Evolutionary conservation across 306 rosid species (phyloP).

Genomic region (Ormosia semicastrata): DNA sequence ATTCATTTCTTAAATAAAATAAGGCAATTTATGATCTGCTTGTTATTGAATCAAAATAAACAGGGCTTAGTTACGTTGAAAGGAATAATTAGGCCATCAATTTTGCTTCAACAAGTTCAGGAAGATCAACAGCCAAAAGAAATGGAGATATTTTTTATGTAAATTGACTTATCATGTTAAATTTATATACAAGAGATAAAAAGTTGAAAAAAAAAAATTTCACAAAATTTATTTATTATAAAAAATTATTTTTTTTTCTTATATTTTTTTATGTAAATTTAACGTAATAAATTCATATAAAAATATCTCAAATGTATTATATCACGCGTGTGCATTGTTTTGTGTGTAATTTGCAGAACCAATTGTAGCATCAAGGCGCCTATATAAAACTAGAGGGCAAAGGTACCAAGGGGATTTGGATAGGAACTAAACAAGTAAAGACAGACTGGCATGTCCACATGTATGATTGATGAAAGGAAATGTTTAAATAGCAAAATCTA

Average conservation of each 20-base stretch:
- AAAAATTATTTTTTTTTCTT: no score
- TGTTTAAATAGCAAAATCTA: conserved; percentile 22
- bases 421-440: conserved; percentile 2
- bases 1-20: background rate
- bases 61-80: background rate
- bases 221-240: no score
- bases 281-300: no score
- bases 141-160: no score
- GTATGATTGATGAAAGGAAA: conserved; percentile 3
- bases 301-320: no score
- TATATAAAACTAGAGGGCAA: background rate
- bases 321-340: conserved; percentile 2
- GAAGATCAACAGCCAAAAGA: background rate
- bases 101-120: background rate
- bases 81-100: background rate
- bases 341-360: conserved; percentile 14
- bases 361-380: background rate
- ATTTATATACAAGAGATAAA: no score
- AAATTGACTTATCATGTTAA: no score
- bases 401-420: background rate
- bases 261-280: no score
- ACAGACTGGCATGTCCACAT: conserved; percentile 33
- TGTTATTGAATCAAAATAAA: background rate
- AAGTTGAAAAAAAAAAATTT: no score
- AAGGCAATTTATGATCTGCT: background rate